A percentile compares a stretch with the other conserved stretches of the same genome.
Conservation (phyloP, 495 filamentous ascomycete genomes). For the Penicillium waksmanii region DNA sequence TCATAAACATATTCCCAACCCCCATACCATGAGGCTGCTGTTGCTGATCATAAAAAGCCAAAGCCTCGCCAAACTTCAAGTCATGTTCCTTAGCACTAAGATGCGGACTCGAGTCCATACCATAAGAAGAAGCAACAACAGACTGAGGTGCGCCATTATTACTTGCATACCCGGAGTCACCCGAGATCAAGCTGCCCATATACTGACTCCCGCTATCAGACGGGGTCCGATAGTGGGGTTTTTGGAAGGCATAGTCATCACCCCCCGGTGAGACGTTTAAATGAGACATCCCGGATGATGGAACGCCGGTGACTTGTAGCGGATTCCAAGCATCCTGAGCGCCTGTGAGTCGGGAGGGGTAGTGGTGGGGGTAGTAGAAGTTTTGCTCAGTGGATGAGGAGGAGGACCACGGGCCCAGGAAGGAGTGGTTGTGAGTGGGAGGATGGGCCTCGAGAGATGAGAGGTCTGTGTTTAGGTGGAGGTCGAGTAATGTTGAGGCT, state of each 20-base stretch:
- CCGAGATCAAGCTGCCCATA: slow-evolving; percentile 47
- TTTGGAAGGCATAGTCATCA: slow-evolving; percentile 30
- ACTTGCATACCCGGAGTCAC: slow-evolving; percentile 69
- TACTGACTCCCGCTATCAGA: slow-evolving; percentile 63
- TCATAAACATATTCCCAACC: slow-evolving; percentile 13
- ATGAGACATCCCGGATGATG: slow-evolving; percentile 23
- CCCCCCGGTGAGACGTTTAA: slow-evolving; percentile 20
- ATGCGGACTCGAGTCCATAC: slow-evolving; percentile 37
- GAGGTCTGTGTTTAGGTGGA: slow-evolving; percentile 32
- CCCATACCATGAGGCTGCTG: slow-evolving; percentile 6
- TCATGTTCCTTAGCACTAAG: slow-evolving; percentile 30
- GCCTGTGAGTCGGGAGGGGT: slow-evolving; percentile 27
- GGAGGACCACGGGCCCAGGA: slow-evolving; percentile 30
- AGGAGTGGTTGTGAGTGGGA: slow-evolving; percentile 18
- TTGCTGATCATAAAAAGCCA: slow-evolving; percentile 19
- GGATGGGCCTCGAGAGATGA: slow-evolving; percentile 20
- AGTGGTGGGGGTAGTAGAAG: slow-evolving; percentile 31
- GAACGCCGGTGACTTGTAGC: slow-evolving; percentile 40
- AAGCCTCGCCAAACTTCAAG: slow-evolving; percentile 27
- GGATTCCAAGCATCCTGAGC: slow-evolving; percentile 47
- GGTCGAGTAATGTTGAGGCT: slow-evolving; percentile 32
- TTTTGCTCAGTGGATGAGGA: slow-evolving; percentile 24
- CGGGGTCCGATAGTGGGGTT: slow-evolving; percentile 36
- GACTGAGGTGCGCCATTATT: slow-evolving; percentile 51
- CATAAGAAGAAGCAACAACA: slow-evolving; percentile 36